These are phyloP conservation scores for Deinandra increscens DNA, from an alignment of 129 eudicot species.

Conservation along the genomic window DNA sequence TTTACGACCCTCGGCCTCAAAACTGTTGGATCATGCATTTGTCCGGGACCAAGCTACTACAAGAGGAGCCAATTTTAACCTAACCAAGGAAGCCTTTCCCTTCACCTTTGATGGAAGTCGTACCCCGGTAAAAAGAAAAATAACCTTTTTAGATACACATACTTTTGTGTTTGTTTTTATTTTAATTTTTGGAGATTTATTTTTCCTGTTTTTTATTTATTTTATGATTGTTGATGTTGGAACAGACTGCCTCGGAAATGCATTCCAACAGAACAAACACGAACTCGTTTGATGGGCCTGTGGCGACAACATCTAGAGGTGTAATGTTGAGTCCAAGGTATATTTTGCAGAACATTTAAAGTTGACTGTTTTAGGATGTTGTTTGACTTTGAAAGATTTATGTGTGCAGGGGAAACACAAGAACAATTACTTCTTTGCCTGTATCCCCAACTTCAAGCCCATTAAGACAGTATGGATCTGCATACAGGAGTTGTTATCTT, in stretches of 20 bases:
- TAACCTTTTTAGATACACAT: neutral
- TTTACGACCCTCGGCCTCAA: slow-evolving; percentile 71
- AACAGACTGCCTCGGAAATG: slow-evolving; percentile 70
- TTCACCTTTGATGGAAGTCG: slow-evolving; percentile 81
- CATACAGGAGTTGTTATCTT: slow-evolving; percentile 52
- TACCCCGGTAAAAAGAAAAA: slow-evolving; percentile 63
- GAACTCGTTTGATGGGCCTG: slow-evolving; percentile 50
- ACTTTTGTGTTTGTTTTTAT: neutral
- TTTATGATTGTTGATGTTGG: slow-evolving; percentile 5
- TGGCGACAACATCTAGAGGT: slow-evolving; percentile 49
- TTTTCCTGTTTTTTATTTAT: neutral
- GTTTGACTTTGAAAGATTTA: slow-evolving; percentile 8
- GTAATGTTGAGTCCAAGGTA: slow-evolving; percentile 74
- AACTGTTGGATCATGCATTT: slow-evolving; percentile 70
- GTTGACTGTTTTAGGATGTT: slow-evolving; percentile 4
- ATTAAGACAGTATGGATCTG: slow-evolving; percentile 48
- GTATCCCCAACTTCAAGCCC: slow-evolving; percentile 93
- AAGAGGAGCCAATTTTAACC: slow-evolving; percentile 51
- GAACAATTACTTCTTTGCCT: slow-evolving; percentile 77
- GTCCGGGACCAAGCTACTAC: slow-evolving; percentile 72
- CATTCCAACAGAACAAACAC: slow-evolving; percentile 48
- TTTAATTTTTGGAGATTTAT: neutral
- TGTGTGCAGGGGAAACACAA: slow-evolving; percentile 57
- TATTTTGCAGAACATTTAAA: neutral
- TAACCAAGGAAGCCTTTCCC: slow-evolving; percentile 72